phyloP scores from a whole-genome alignment of 768 basidiomycete genomes.

The Exsudoporus frostii region DNA sequence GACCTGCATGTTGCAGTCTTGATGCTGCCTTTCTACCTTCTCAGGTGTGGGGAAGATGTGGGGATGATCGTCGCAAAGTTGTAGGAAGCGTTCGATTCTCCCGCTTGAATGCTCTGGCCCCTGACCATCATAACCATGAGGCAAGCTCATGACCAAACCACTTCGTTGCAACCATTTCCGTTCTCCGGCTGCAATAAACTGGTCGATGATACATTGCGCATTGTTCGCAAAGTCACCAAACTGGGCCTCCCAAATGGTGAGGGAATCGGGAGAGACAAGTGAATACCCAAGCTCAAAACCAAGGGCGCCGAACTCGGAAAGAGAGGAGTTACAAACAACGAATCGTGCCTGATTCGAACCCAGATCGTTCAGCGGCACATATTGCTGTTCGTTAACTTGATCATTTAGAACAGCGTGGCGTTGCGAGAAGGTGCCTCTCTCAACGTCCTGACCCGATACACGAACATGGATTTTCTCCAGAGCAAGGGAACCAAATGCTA shows the following conservation, averaged over 20 bases:
- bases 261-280: conserved; percentile 86
- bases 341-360: conserved; percentile 87
- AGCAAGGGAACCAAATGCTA: conserved; percentile 92
- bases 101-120: conserved; percentile 98
- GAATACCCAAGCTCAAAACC: conserved; percentile 99
- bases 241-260: conserved; percentile 98
- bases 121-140: conserved; percentile 98
- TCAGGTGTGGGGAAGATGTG: conserved; percentile 82
- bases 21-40: conserved; percentile 92
- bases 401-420: conserved; percentile 97
- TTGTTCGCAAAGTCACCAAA: conserved; percentile 99
- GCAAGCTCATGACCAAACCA: conserved; percentile 83
- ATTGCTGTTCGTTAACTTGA: conserved; percentile 88
- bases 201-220: conserved; percentile 97
- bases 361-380: conserved; percentile 86
- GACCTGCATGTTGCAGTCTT: conserved; percentile 99
- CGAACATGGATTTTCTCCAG: conserved; percentile 93
- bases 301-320: conserved; percentile 92
- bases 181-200: conserved; percentile 97
- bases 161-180: conserved; percentile 96
- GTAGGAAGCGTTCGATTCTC: conserved; percentile 92
- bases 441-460: conserved; percentile 96
- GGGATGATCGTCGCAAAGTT: conserved; percentile 97
- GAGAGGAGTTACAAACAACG: conserved; percentile 93
- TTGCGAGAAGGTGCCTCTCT: conserved; percentile 98